These are phyloP conservation scores for Massariosphaeria phaeospora DNA, from an alignment of 495 filamentous ascomycete species.

Conservation along the genomic window DNA sequence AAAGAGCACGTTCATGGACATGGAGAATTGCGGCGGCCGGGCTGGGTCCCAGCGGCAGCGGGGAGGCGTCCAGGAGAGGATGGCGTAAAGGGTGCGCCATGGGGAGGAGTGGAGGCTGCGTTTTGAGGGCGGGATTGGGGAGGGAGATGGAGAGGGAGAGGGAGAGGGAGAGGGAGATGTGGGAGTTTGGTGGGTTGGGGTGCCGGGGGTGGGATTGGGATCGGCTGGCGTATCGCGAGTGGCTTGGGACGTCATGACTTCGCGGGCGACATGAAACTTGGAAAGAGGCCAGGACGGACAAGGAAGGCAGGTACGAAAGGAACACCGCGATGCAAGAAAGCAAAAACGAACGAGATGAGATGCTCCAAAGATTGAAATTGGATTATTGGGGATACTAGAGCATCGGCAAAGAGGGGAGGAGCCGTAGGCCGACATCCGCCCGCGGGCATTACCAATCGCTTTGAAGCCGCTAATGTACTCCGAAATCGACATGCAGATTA, in stretches of 20 bases:
- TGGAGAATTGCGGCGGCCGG: constrained; percentile 53
- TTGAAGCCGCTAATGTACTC: background rate
- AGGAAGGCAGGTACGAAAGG: background rate
- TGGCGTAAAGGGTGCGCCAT: constrained; percentile 34
- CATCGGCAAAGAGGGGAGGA: background rate
- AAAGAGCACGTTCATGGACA: constrained; percentile 58
- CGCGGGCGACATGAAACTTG: too few relatives aligned
- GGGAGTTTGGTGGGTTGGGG: background rate
- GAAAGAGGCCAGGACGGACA: too few relatives aligned
- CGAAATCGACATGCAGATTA: background rate
- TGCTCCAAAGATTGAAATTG: too few relatives aligned
- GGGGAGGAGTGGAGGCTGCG: background rate
- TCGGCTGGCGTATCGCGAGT: background rate
- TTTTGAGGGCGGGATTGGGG: background rate
- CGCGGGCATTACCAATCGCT: constrained; percentile 11
- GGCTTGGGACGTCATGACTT: background rate
- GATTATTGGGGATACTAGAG: too few relatives aligned
- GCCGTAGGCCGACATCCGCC: constrained; percentile 12
- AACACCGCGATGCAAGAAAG: background rate
- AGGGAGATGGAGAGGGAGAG: background rate
- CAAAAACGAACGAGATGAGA: background rate
- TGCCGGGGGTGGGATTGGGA: background rate
- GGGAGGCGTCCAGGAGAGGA: constrained; percentile 52
- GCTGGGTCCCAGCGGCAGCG: constrained; percentile 55
- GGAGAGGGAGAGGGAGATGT: background rate